Conservation (phyloP, 2,329 filamentous ascomycete species). For the Ophiosphaerella herpotricha region DNA sequence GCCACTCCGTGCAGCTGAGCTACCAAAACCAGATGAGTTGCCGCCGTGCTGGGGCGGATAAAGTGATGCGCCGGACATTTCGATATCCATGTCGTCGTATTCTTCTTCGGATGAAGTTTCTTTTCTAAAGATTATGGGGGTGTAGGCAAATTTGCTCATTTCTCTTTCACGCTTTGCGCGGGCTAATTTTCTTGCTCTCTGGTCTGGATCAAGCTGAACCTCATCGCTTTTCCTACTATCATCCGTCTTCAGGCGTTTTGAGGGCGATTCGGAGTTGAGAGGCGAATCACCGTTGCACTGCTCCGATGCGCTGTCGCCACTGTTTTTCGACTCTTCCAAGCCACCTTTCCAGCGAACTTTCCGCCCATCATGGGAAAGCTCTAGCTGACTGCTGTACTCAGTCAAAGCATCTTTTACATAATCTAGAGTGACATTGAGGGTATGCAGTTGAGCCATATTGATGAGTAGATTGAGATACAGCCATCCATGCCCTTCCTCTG, state of each 20-base stretch:
- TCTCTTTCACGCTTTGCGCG: constrained; percentile 27
- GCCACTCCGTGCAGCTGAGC: constrained; percentile 54
- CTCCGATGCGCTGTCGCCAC: constrained; percentile 61
- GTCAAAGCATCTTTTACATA: constrained; percentile 75
- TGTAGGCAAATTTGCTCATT: constrained; percentile 49
- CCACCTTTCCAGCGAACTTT: constrained; percentile 82
- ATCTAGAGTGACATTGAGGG: constrained; percentile 77
- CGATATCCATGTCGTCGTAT: constrained; percentile 37
- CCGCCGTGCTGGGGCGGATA: constrained; percentile 30
- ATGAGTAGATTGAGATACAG: constrained; percentile 80
- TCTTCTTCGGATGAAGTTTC: constrained; percentile 48
- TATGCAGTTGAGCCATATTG: constrained; percentile 83
- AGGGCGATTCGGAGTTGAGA: constrained; percentile 48
- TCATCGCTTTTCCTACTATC: constrained; percentile 26
- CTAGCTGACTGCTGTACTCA: constrained; percentile 74
- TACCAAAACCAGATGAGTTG: constrained; percentile 49
- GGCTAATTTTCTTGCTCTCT: constrained; percentile 20
- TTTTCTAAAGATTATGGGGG: constrained; percentile 55
- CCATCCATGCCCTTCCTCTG: constrained; percentile 74
- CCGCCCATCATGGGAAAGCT: constrained; percentile 75
- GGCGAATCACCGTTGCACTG: constrained; percentile 53
- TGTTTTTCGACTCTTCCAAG: constrained; percentile 65
- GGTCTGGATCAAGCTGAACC: constrained; percentile 18
- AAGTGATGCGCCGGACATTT: constrained; percentile 36
- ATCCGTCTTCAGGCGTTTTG: constrained; percentile 29